A percentile compares a stretch with the other conserved stretches of the same genome.
These are phyloP conservation scores for Citrus sinensis DNA, from an alignment of 345 rosid genomes.

Conservation along the genomic window DNA sequence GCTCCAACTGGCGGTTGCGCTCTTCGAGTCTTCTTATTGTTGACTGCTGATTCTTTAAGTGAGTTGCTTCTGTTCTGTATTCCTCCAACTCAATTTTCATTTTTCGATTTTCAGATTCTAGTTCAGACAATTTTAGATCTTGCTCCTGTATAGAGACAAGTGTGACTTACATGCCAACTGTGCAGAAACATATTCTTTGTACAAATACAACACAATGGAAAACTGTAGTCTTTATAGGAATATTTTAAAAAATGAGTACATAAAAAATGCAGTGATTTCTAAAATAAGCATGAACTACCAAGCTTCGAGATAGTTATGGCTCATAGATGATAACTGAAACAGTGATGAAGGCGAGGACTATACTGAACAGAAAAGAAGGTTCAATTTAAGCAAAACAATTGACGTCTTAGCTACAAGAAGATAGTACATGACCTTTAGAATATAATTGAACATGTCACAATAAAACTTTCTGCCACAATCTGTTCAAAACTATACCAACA, in stretches of 20 bases:
- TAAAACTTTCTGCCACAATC: neutral
- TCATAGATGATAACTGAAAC: neutral
- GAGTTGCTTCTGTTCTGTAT: slow-evolving; percentile 91
- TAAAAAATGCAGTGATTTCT: neutral
- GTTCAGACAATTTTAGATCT: slow-evolving; percentile 78
- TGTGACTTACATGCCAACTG: neutral
- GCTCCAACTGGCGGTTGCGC: slow-evolving; percentile 96
- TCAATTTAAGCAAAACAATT: neutral
- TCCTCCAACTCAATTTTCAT: slow-evolving; percentile 98
- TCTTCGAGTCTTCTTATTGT: slow-evolving; percentile 99
- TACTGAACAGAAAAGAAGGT: neutral
- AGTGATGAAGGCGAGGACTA: neutral
- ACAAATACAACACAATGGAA: neutral
- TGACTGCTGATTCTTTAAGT: slow-evolving; percentile 95
- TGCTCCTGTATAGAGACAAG: slow-evolving; percentile 64
- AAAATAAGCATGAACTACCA: neutral
- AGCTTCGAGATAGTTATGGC: neutral
- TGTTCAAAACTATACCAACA: neutral
- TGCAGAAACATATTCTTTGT: neutral
- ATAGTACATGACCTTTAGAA: neutral
- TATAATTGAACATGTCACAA: neutral
- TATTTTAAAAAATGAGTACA: neutral
- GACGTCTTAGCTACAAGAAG: neutral
- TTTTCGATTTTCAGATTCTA: slow-evolving; percentile 91
- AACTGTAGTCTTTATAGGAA: neutral